Evolutionary conservation across 2,329 filamentous ascomycete species (phyloP), one percentile per base, ranked within the genome.

Genomic region (Arthrobotrys megalospora): DNA sequence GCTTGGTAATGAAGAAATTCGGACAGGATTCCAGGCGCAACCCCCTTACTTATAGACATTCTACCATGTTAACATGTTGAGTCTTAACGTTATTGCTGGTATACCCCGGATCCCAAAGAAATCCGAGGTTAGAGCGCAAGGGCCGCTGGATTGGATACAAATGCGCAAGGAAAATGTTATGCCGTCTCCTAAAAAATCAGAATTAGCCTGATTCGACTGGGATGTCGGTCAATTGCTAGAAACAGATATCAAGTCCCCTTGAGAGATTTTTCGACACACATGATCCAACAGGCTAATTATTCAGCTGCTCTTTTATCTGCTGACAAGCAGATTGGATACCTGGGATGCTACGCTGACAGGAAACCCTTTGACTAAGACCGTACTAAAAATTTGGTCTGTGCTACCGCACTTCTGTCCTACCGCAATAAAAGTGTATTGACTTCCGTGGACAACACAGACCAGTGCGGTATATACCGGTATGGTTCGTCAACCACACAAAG

Each of bases 151-250:
- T 28, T 11, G 24, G 24, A 36, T 38, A 24, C 66, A 62, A 50
- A 70, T 32, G 38, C 10, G 66, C 66, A 70, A 36, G 53, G 41
- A 52, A 41, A 16, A 28, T 43, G 14, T 47, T 16, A 28, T 43
- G 12, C 24, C 8, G n/a, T 24, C 21, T 24, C 43, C 32, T 24
- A 28, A 14, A 70, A 34, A 34, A 38, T 50, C 43, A 50, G 52
- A 60, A 70, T 70, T 70, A 70, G 66, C 66, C 66, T 70, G 53
- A 70, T 70, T 28, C 24, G 24, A 28, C 5, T 70, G 28, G 53
- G 34, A 3, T 7, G 45, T 32, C 34, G 19, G 16, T 24, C 53
- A 43, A 28, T 70, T 52, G n/a, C 41, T 70, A 21, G 41, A 70
- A 38, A 70, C 36, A 52, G 41, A 52, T 38, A 70, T 62, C 43